A percentile compares a stretch with the other conserved stretches of the same genome.
These are phyloP conservation scores for Calocera viscosa DNA, from an alignment of 768 basidiomycete species.

Conservation along the genomic window DNA sequence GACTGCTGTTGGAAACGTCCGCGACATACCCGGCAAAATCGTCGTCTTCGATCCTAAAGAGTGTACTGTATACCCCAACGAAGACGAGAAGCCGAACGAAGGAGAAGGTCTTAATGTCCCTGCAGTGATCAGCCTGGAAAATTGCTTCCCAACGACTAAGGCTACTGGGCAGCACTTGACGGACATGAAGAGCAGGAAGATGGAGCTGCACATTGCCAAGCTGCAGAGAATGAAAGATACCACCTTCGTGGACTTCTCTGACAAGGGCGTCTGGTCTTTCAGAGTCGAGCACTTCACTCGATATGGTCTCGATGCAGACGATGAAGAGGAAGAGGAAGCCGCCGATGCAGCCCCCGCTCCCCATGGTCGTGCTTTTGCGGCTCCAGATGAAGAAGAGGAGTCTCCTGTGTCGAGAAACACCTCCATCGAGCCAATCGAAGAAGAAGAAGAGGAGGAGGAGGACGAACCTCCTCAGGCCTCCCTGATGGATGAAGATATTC, in stretches of 20 bases:
- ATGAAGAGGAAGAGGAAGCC: conserved; percentile 18
- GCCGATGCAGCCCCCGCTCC: not conserved
- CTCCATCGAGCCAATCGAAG: not conserved
- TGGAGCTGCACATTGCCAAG: conserved; percentile 61
- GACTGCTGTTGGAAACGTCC: conserved; percentile 66
- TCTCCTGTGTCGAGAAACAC: not conserved
- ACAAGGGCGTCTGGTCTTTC: conserved; percentile 85
- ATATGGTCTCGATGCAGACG: conserved; percentile 19
- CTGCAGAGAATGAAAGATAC: conserved; percentile 78
- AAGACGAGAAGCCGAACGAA: conserved; percentile 70
- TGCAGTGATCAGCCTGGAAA: conserved; percentile 59
- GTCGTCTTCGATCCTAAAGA: conserved; percentile 85
- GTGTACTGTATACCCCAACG: conserved; percentile 86
- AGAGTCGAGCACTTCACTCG: conserved; percentile 71
- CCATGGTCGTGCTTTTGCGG: not conserved
- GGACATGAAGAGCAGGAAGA: conserved; percentile 52
- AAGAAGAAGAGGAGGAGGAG: conserved; percentile 12
- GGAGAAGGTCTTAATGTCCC: conserved; percentile 84
- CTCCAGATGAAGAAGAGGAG: conserved; percentile 9
- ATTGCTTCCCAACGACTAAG: conserved; percentile 85
- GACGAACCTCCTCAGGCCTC: not conserved
- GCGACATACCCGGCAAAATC: conserved; percentile 72
- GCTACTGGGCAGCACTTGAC: conserved; percentile 82
- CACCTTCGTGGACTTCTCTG: conserved; percentile 67
- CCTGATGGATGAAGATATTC: not conserved